These are phyloP conservation scores for Aspergillus arachidicola DNA, from an alignment of 2,329 filamentous ascomycete genomes.

Conservation along the genomic window DNA sequence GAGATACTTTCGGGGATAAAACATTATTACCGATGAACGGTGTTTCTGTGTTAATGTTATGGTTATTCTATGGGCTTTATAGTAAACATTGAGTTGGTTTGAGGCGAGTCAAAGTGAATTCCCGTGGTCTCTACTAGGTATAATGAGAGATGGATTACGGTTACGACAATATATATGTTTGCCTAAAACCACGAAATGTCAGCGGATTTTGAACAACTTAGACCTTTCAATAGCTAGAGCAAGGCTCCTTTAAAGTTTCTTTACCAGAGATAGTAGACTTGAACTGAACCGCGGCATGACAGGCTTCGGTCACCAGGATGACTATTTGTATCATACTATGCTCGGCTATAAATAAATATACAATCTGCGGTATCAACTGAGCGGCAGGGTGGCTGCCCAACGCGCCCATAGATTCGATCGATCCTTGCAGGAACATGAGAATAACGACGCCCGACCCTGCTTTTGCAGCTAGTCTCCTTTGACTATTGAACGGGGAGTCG, in stretches of 20 bases:
- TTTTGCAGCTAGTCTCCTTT: background rate
- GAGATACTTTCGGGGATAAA: background rate
- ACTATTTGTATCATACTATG: background rate
- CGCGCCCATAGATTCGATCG: background rate
- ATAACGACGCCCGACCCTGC: no score
- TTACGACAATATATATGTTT: background rate
- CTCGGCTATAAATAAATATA: background rate
- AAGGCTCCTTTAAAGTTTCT: background rate
- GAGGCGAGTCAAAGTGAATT: background rate
- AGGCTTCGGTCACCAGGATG: background rate
- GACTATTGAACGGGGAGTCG: background rate
- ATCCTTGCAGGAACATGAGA: background rate
- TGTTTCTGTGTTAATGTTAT: background rate
- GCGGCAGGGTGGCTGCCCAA: background rate
- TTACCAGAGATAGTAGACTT: background rate
- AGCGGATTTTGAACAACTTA: background rate
- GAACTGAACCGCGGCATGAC: background rate
- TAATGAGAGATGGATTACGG: background rate
- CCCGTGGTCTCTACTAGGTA: background rate
- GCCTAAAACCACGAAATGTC: background rate
- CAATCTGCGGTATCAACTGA: background rate
- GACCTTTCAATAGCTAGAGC: background rate
- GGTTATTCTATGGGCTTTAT: background rate
- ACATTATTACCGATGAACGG: background rate
- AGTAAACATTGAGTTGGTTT: background rate